Evolutionary conservation across 1,284 basidiomycete species (phyloP).

Genomic region (Tilletia walkeri): DNA sequence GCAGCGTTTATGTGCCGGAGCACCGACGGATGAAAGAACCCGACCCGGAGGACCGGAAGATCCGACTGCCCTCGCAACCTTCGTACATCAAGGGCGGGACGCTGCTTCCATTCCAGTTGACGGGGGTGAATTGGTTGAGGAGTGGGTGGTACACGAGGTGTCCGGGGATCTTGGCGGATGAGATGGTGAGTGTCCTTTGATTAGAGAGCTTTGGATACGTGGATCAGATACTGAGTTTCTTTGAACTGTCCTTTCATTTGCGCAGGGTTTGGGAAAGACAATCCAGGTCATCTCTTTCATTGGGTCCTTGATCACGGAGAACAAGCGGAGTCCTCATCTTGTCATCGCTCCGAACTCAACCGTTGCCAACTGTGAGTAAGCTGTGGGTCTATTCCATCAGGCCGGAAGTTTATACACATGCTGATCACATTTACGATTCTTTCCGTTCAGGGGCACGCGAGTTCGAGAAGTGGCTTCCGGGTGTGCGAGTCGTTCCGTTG

Average conservation of each 20-base stretch:
- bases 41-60: slow-evolving; percentile 25
- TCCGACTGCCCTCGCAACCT: slow-evolving; percentile 55
- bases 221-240: not conserved
- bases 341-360: slow-evolving; percentile 94
- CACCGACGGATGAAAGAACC: slow-evolving; percentile 42
- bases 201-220: too few species aligned
- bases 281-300: slow-evolving; percentile 86
- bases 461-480: slow-evolving; percentile 81
- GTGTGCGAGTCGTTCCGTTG: slow-evolving; percentile 73
- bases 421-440: not conserved
- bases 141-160: slow-evolving; percentile 35
- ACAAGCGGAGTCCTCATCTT: slow-evolving; percentile 58
- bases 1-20: slow-evolving; percentile 65
- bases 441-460: slow-evolving; percentile 63
- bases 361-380: slow-evolving; percentile 67
- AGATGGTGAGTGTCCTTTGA: slow-evolving; percentile 67
- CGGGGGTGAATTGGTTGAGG: slow-evolving; percentile 85
- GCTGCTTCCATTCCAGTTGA: slow-evolving; percentile 64
- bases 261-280: slow-evolving; percentile 72
- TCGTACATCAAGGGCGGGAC: slow-evolving; percentile 57
- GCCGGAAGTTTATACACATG: too few species aligned
- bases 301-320: slow-evolving; percentile 68
- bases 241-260: slow-evolving; percentile 8
- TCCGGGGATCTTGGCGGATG: slow-evolving; percentile 86
- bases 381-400: too few species aligned